Conservation (phyloP, 2,329 filamentous ascomycete species). For the Fusarium avenaceum region DNA sequence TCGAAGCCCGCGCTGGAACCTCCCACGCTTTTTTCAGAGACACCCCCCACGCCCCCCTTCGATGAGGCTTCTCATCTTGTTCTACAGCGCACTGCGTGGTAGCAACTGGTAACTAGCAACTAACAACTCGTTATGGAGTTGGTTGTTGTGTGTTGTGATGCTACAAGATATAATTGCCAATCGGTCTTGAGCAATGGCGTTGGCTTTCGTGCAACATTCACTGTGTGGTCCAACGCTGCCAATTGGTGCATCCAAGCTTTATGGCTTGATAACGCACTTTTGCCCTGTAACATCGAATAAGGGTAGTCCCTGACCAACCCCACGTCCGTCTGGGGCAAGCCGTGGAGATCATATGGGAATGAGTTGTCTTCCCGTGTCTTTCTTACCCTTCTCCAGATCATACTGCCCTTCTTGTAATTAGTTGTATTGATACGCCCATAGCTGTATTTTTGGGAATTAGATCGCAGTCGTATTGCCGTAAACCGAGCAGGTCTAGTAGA, state of each 20-base stretch:
- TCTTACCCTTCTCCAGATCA: neutral
- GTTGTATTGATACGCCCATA: constrained; percentile 5
- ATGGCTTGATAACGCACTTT: constrained; percentile 30
- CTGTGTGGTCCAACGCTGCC: neutral
- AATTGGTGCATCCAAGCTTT: constrained; percentile 13
- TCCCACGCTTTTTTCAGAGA: constrained; percentile 41
- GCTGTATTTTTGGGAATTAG: constrained; percentile 10
- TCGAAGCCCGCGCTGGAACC: constrained; percentile 29
- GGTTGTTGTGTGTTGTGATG: constrained; percentile 18
- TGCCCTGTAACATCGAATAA: constrained; percentile 10
- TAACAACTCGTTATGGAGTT: neutral
- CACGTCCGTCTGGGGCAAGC: constrained; percentile 30
- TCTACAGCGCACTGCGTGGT: constrained; percentile 11
- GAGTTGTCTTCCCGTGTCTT: constrained; percentile 14
- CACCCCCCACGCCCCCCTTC: constrained; percentile 43
- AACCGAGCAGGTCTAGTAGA: constrained; percentile 18
- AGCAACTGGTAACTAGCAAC: neutral
- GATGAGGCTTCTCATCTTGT: constrained; percentile 29
- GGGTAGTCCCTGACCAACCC: constrained; percentile 20
- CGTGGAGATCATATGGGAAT: constrained; percentile 4
- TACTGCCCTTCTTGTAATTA: neutral
- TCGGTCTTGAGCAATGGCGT: constrained; percentile 25
- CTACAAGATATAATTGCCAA: constrained; percentile 15
- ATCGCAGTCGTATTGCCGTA: constrained; percentile 12
- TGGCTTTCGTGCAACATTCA: constrained; percentile 19